Conservation (phyloP, 1,139 yeast species). For the Taphrina pruni region DNA sequence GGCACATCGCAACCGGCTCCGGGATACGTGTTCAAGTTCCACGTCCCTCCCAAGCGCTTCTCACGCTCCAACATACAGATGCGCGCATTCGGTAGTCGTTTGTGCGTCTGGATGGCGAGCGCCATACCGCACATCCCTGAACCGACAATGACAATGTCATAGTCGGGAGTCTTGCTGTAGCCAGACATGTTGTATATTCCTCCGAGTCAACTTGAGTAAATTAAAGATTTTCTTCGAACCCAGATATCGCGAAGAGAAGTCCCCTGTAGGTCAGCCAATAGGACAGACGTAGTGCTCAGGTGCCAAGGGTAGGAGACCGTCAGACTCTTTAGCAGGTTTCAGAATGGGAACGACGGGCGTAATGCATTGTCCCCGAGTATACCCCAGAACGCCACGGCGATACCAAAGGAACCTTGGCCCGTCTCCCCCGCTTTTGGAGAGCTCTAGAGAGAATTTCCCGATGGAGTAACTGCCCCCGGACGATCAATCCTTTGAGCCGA, state of each 20-base stretch:
- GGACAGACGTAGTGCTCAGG: too few relatives aligned
- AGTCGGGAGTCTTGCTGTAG: constrained; percentile 30
- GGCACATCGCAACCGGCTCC: constrained; percentile 40
- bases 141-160: constrained; percentile 35
- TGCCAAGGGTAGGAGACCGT: background rate
- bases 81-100: constrained; percentile 19
- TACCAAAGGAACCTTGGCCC: background rate
- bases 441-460: background rate
- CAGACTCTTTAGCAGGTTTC: background rate
- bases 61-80: constrained; percentile 33
- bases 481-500: background rate
- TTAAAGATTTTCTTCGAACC: too few relatives aligned
- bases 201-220: too few relatives aligned
- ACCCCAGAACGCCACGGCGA: background rate
- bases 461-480: background rate
- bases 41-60: constrained; percentile 34
- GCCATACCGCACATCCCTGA: constrained; percentile 41
- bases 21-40: constrained; percentile 36
- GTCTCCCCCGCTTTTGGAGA: background rate
- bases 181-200: background rate
- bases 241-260: too few relatives aligned
- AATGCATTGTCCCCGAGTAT: background rate
- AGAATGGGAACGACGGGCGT: background rate
- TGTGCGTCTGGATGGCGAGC: constrained; percentile 34
- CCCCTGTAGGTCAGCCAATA: too few relatives aligned